These are phyloP conservation scores for Citrus sinensis DNA, from an alignment of 345 rosid species.

Conservation along the genomic window DVS_A1.0 CM039164.1:4029501-4030000, in stretches of 20 bases:
- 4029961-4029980: conserved; percentile 62
- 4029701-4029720: neutral
- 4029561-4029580: neutral
- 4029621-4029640: neutral
- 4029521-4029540: conserved; percentile 3
- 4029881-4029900: neutral
- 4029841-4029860: no score
- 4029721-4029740: neutral
- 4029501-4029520: conserved; percentile 7
- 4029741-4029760: neutral
- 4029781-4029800: neutral
- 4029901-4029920: neutral
- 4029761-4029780: neutral
- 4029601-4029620: neutral
- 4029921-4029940: neutral
- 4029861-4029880: no score
- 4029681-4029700: neutral
- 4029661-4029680: neutral
- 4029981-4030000: conserved; percentile 42
- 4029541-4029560: neutral
- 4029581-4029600: conserved; percentile 1
- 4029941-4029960: conserved; percentile 33
- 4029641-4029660: neutral
- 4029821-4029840: no score
- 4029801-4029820: neutral